Evolutionary conservation across 2,329 filamentous ascomycete genomes (phyloP).

Genomic region (Rutstroemia sp.): DNA sequence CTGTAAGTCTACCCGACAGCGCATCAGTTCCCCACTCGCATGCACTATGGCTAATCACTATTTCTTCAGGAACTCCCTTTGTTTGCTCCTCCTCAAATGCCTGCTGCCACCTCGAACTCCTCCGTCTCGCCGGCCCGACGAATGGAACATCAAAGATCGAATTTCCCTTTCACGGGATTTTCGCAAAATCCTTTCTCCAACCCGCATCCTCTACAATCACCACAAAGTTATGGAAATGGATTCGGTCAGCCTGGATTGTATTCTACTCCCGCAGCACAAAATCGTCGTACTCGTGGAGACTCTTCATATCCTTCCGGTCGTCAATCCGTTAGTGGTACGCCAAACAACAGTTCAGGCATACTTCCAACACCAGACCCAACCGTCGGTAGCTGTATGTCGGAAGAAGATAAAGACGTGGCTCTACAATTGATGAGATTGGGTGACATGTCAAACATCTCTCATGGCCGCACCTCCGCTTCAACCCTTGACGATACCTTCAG

Average conservation of each 20-base stretch:
- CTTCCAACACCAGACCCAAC: constrained; percentile 95
- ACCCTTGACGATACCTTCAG: constrained; percentile 92
- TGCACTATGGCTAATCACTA: constrained; percentile 16
- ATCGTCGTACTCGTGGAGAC: constrained; percentile 59
- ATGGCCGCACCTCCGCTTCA: constrained; percentile 86
- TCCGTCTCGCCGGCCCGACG: constrained; percentile 89
- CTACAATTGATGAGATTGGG: constrained; percentile 94
- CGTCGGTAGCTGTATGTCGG: constrained; percentile 91
- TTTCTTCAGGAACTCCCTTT: constrained; percentile 76
- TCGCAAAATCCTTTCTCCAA: constrained; percentile 76
- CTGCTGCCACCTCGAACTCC: constrained; percentile 91
- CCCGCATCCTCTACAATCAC: constrained; percentile 71
- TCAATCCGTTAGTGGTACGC: constrained; percentile 34
- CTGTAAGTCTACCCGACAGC: constrained; percentile 56
- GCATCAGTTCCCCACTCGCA: not conserved
- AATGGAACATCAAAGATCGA: constrained; percentile 60
- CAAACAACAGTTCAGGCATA: constrained; percentile 48
- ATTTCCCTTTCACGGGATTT: constrained; percentile 68
- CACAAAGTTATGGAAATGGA: constrained; percentile 61
- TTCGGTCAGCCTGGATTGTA: constrained; percentile 51
- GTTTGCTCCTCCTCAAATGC: constrained; percentile 90
- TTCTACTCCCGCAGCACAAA: constrained; percentile 56
- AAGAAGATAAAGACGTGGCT: constrained; percentile 88
- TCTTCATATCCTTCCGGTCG: constrained; percentile 42
- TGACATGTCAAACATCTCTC: constrained; percentile 87